Conservation (phyloP, 192 early-diverging fungal species). For the Backusella liffmaniae region DNA sequence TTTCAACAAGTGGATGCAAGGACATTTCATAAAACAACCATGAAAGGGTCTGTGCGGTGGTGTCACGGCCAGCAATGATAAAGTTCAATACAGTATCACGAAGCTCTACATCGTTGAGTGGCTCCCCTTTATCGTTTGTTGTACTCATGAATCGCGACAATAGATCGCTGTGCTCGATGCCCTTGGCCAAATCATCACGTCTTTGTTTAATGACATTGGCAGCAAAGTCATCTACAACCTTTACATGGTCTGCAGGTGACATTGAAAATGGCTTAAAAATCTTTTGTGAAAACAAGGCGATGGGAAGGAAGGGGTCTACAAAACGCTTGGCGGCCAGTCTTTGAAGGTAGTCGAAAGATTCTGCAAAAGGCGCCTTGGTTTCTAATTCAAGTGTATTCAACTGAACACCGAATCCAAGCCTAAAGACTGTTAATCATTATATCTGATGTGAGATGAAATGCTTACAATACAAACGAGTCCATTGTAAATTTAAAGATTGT, state of each 20-base stretch:
- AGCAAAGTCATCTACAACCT: slow-evolving; percentile 27
- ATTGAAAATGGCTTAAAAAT: not conserved
- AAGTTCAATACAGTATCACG: slow-evolving; percentile 35
- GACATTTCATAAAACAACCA: slow-evolving; percentile 45
- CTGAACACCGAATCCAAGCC: slow-evolving; percentile 46
- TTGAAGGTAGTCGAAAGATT: slow-evolving; percentile 50
- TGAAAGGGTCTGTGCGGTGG: slow-evolving; percentile 47
- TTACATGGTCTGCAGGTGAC: slow-evolving; percentile 20
- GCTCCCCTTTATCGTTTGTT: slow-evolving; percentile 15
- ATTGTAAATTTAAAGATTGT: slow-evolving; percentile 44
- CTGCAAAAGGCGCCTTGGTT: slow-evolving; percentile 43
- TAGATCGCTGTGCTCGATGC: slow-evolving; percentile 16
- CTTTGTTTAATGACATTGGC: slow-evolving; percentile 16
- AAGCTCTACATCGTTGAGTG: slow-evolving; percentile 23
- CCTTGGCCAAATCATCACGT: slow-evolving; percentile 19
- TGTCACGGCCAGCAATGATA: slow-evolving; percentile 42
- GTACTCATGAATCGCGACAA: slow-evolving; percentile 32
- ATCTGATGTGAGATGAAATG: not conserved
- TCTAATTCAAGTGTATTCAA: slow-evolving; percentile 35
- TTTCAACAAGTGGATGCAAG: slow-evolving; percentile 36
- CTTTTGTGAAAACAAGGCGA: not conserved
- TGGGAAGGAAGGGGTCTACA: slow-evolving; percentile 22
- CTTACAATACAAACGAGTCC: slow-evolving; percentile 46
- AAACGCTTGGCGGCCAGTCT: slow-evolving; percentile 29
- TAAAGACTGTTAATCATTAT: not conserved